Conservation (phyloP, 2,329 filamentous ascomycete species). For the Aureobasidium sp. region DNA sequence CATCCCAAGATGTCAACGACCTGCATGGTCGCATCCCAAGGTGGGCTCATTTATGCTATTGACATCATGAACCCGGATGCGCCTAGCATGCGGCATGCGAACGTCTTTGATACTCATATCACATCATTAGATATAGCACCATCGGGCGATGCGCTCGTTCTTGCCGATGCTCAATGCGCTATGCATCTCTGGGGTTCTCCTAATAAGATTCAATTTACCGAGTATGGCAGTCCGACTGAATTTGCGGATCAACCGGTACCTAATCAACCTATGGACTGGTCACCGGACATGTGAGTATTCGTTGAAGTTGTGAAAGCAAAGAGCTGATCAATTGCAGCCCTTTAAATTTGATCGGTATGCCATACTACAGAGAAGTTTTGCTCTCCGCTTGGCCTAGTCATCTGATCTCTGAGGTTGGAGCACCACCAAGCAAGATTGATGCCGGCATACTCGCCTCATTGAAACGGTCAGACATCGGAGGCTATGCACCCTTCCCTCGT, state of each 20-base stretch:
- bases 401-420: conserved; percentile 76
- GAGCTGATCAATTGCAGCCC: conserved; percentile 46
- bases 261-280: conserved; percentile 37
- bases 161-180: conserved; percentile 70
- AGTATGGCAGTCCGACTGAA: conserved; percentile 69
- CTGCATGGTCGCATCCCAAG: conserved; percentile 85
- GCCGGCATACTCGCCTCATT: conserved; percentile 60
- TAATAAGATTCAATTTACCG: conserved; percentile 77
- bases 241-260: conserved; percentile 62
- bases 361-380: conserved; percentile 82
- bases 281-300: conserved; percentile 54
- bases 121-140: conserved; percentile 78
- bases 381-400: conserved; percentile 86
- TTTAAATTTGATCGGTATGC: conserved; percentile 79
- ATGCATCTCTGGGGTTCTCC: conserved; percentile 87
- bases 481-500: conserved; percentile 69
- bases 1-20: conserved; percentile 94
- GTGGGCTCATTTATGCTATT: conserved; percentile 89
- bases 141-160: conserved; percentile 75
- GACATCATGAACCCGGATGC: conserved; percentile 91
- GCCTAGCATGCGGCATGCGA: conserved; percentile 76
- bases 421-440: conserved; percentile 70
- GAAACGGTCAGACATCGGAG: conserved; percentile 25
- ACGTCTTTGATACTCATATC: conserved; percentile 63
- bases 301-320: too few relatives aligned